Percentiles rank a stretch among this genome's conserved stretches.
Evolutionary conservation across 139 green algal genomes (phyloP).

Genomic region (Marvania coccoides): DNA sequence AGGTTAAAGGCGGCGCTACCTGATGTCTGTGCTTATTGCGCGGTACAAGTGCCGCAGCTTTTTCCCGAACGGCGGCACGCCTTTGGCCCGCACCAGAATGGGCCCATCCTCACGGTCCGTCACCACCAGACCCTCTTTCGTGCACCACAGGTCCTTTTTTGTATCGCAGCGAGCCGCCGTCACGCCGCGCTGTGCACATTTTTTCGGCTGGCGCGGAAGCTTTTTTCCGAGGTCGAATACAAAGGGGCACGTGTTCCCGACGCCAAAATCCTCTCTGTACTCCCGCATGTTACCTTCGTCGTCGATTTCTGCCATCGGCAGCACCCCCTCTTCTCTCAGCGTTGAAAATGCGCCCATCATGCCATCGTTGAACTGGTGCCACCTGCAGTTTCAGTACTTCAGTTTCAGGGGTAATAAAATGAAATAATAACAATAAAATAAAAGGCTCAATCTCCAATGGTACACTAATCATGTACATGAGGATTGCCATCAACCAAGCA

Average conservation of each 20-base stretch:
- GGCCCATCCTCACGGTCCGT: not conserved
- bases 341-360: constrained; percentile 29
- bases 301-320: constrained; percentile 29
- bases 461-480: too few relatives aligned
- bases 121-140: not conserved
- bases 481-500: too few relatives aligned
- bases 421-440: too few relatives aligned
- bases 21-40: not conserved
- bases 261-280: constrained; percentile 4
- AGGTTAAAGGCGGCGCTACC: too few relatives aligned
- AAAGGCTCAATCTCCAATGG: too few relatives aligned
- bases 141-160: not conserved
- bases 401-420: too few relatives aligned
- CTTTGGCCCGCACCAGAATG: not conserved
- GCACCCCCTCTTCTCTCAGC: constrained; percentile 21
- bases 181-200: too few relatives aligned
- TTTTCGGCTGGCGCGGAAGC: too few relatives aligned
- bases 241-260: too few relatives aligned
- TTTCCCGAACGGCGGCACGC: not conserved
- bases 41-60: constrained; percentile 1
- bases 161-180: too few relatives aligned
- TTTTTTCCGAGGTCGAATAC: too few relatives aligned
- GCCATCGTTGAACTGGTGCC: constrained; percentile 32
- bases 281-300: constrained; percentile 6
- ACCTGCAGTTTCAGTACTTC: too few relatives aligned